Base-by-base conservation (phyloP, 1,284 basidiomycete species). In the Trichosporon sp. region DNA sequence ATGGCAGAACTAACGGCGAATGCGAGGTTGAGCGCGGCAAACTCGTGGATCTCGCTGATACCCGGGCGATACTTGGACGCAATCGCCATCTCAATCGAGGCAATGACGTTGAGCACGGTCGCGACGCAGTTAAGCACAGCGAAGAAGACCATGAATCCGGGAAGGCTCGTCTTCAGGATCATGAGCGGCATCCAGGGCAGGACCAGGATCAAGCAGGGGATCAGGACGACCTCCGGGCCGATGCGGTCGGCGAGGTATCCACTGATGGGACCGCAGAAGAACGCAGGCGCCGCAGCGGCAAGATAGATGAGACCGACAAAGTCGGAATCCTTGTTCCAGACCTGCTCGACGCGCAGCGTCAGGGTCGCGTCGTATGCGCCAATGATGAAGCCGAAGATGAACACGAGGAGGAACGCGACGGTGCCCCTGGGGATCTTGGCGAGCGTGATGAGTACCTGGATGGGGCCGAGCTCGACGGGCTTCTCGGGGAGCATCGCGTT, bases 291-390 rank as follows among this genome's bases (percentile, higher is more conserved):
- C 26, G 91, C 87, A n/a, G 88, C 87, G 8, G 89, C 90, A 65
- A 93, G 85, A 78, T 90, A 91, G 14, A 92, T 87, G 10, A 92
- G 77, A 1, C 92, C 92, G 26, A 92, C 89, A 79, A 87, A 87
- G 4, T 85, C 82, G 0, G 91, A 87, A 74, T 87, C 79, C 69
- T 91, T 87, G n/a, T 84, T 77, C 88, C 90, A 93, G 0, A 88
- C 79, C 2, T 79, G 78, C 74, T 90, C 87, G 43, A 92, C 80
- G 75, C 90, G 89, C 11, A 93, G 81, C 0, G 91, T 89, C 31
- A 93, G 83, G 74, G 79, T 80, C 19, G 81, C 77, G 66, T 82
- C 80, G 14, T 79, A 63, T 21, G 73, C 71, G 35, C 80, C 80
- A 51, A 81, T 65, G 38, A 78, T 68, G 66, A 79, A 67, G 88